Conservation (phyloP, 345 rosid genomes). For the Eucalyptus shirleyi region DNA sequence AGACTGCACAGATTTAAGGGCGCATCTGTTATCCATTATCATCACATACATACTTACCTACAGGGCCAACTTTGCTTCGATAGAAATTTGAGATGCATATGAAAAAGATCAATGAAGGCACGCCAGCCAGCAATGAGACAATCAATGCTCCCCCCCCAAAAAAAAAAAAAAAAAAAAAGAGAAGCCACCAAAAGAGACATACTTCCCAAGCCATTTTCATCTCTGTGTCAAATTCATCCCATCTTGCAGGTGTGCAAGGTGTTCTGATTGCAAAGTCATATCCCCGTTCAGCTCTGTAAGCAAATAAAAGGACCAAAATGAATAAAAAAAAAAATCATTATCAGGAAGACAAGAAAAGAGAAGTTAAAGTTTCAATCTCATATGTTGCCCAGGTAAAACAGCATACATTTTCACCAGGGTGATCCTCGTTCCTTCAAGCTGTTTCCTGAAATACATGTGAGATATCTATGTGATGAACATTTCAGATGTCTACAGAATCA, state of each 20-base stretch:
- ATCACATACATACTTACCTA: neutral
- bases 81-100: neutral
- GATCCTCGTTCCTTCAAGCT: conserved; percentile 92
- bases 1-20: neutral
- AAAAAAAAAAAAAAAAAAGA: neutral
- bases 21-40: neutral
- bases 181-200: conserved; percentile 11
- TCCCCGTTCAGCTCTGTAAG: conserved; percentile 52
- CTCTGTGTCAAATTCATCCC: conserved; percentile 86
- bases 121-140: neutral
- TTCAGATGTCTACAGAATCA: neutral
- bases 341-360: neutral
- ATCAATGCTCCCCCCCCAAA: neutral
- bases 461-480: neutral
- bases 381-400: neutral
- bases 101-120: neutral
- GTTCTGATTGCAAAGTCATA: conserved; percentile 85
- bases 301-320: neutral
- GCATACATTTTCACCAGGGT: conserved; percentile 55
- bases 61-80: neutral
- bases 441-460: conserved; percentile 43
- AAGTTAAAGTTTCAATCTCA: neutral
- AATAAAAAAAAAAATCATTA: neutral
- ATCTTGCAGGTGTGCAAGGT: conserved; percentile 88
- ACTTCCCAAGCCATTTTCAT: conserved; percentile 93